A percentile compares a stretch with the other conserved stretches of the same genome.
Evolutionary conservation across 2,329 filamentous ascomycete genomes (phyloP).

Genomic region (Rhynchosporium graminicola): DNA sequence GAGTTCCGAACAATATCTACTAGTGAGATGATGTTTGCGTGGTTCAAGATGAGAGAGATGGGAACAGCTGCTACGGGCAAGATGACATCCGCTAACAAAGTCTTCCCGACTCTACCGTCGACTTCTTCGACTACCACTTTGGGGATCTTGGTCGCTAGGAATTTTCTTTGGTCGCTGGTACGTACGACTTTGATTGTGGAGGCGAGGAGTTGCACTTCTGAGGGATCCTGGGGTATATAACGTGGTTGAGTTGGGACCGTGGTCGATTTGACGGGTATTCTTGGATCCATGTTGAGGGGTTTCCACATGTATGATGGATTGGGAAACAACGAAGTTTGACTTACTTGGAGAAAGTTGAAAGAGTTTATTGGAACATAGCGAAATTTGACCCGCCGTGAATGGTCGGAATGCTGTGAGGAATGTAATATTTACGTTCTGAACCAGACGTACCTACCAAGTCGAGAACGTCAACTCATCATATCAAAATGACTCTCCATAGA

Average conservation of each 20-base stretch:
- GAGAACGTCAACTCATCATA: too few species aligned
- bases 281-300: neutral
- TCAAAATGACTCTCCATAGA: too few species aligned
- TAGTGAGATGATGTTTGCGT: slow-evolving; percentile 37
- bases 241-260: slow-evolving; percentile 14
- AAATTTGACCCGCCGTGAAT: neutral
- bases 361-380: neutral
- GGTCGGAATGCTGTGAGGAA: slow-evolving; percentile 8
- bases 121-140: slow-evolving; percentile 19
- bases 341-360: neutral
- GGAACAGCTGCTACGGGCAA: slow-evolving; percentile 30
- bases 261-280: slow-evolving; percentile 6
- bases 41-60: slow-evolving; percentile 37
- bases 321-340: neutral
- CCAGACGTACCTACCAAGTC: too few species aligned
- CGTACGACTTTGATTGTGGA: slow-evolving; percentile 33
- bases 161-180: slow-evolving; percentile 30
- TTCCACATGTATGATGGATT: neutral
- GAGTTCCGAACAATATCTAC: slow-evolving; percentile 36
- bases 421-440: neutral
- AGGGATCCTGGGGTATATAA: slow-evolving; percentile 29
- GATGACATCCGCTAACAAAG: slow-evolving; percentile 28
- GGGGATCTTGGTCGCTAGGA: slow-evolving; percentile 32
- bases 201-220: slow-evolving; percentile 20
- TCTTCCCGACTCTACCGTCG: slow-evolving; percentile 19